Base-by-base conservation (phyloP, 2,329 filamentous ascomycete species). In the Cephalotrichum gorgonifer region DNA sequence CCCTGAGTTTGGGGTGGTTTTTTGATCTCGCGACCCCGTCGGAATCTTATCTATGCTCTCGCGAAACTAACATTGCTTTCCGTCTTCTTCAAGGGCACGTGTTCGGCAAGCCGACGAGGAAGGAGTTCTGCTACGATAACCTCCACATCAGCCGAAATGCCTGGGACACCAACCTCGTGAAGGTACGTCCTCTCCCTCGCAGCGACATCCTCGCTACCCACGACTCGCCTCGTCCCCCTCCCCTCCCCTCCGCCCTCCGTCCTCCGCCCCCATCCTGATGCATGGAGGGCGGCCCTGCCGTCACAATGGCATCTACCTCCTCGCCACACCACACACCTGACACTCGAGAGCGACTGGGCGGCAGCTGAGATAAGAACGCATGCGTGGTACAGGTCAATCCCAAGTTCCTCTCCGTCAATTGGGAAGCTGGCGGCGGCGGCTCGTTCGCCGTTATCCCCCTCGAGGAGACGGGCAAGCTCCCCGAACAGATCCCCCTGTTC, bases 61-160 rank as follows among this genome's bases (percentile, higher is more conserved):
- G 60, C 57, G 52, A 56, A 55, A 45, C 54, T 53, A 48, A 49
- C 54, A n/a, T n/a, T n/a, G n/a, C n/a, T n/a, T 51, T 50, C 41
- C n/a, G 14, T 12, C 55, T 45, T 41, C 47, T 23, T 55, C 50
- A 68, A 96, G 91, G 91, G 76, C 93, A 98, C 78, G 86, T 98
- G 73, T 98, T 96, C 74, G 93, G 93, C 66, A 93, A 94, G 72
- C 74, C 88, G 54, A 94, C 90, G 57, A 85, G 88, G 70, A 96
- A 95, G 79, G 93, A 98, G 68, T 87, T 88, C 78, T 96, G 90
- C 76, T 98, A 97, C 72, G 93, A 98, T 70, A 97, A 97, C 69
- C 75, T 98, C 58, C 88, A 88, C 65, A 88, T 98, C 69, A 96
- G 89, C 63, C 88, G 86, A 70, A 98, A 98, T 82, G 93, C 93